phyloP scores from a whole-genome alignment of 208 protist genomes.

The Crithidia sp. region DNA sequence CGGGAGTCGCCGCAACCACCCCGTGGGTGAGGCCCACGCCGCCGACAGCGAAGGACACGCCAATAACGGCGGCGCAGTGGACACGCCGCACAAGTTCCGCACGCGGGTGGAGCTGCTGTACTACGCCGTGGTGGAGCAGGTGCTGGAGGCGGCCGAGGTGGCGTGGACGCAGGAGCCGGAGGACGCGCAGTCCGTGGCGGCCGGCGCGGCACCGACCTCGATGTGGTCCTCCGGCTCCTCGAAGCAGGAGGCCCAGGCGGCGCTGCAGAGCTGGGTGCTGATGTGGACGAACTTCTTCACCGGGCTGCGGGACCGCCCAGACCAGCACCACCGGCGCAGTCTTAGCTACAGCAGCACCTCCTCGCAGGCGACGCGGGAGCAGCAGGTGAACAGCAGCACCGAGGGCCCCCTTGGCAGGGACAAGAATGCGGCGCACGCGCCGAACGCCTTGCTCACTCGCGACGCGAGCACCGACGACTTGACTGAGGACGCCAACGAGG shows the following conservation, averaged over 20 bases:
- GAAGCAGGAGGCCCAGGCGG: constrained; percentile 36
- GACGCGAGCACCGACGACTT: constrained; percentile 22
- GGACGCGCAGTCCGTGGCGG: background rate
- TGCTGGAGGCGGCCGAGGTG: constrained; percentile 63
- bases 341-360: constrained; percentile 28
- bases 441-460: constrained; percentile 15
- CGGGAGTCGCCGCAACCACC: constrained; percentile 6
- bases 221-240: constrained; percentile 20
- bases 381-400: constrained; percentile 12
- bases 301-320: constrained; percentile 44
- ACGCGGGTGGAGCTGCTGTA: constrained; percentile 79
- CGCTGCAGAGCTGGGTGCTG: constrained; percentile 55
- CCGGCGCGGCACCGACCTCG: constrained; percentile 5
- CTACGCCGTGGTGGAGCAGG: constrained; percentile 63
- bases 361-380: constrained; percentile 12
- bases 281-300: constrained; percentile 64
- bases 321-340: constrained; percentile 33
- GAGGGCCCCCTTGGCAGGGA: constrained; percentile 23
- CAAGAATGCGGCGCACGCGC: constrained; percentile 31
- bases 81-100: constrained; percentile 65
- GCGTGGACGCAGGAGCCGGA: constrained; percentile 40
- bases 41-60: background rate
- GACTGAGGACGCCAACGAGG: constrained; percentile 34
- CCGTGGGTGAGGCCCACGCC: background rate
- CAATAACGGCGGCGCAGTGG: no score